phyloP scores from a whole-genome alignment of 257 asterid genomes.

The Petrea volubilis region DNA sequence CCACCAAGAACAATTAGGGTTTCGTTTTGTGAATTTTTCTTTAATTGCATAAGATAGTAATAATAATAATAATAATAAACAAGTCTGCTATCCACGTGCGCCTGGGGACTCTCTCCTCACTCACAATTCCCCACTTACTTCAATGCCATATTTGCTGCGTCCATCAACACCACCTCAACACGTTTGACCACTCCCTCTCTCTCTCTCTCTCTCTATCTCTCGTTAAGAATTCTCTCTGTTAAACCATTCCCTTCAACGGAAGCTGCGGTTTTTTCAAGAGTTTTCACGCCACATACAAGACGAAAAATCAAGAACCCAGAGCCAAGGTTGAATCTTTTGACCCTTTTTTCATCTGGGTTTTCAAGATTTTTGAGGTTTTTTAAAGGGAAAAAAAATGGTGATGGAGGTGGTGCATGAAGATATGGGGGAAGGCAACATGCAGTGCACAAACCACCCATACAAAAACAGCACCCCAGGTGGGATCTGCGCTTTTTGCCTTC shows the following conservation, averaged over 20 bases:
- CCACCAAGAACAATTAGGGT: constrained; percentile 33
- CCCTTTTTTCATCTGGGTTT: neutral
- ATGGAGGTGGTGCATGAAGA: constrained; percentile 97
- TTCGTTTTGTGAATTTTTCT: constrained; percentile 33
- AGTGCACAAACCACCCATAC: constrained; percentile 80
- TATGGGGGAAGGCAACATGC: constrained; percentile 77
- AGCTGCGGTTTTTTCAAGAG: constrained; percentile 11
- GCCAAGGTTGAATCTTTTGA: constrained; percentile 7
- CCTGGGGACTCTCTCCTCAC: constrained; percentile 36
- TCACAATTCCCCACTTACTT: constrained; percentile 49
- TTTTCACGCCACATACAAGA: neutral
- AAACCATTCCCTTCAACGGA: constrained; percentile 22
- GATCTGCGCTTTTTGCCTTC: constrained; percentile 93
- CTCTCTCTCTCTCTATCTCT: constrained; percentile 15
- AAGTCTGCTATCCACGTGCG: constrained; percentile 50
- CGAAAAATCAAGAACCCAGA: constrained; percentile 21
- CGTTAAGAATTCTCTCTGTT: neutral
- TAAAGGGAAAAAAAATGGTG: constrained; percentile 49
- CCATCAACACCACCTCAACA: constrained; percentile 25
- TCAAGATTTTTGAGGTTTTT: neutral
- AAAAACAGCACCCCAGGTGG: constrained; percentile 89
- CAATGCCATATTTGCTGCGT: constrained; percentile 53
- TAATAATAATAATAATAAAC: constrained; percentile 32
- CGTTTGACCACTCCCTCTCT: constrained; percentile 40
- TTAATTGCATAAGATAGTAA: too few species aligned